Evolutionary conservation across 306 rosid species (phyloP).

Genomic region (Castanea crenata): DNA sequence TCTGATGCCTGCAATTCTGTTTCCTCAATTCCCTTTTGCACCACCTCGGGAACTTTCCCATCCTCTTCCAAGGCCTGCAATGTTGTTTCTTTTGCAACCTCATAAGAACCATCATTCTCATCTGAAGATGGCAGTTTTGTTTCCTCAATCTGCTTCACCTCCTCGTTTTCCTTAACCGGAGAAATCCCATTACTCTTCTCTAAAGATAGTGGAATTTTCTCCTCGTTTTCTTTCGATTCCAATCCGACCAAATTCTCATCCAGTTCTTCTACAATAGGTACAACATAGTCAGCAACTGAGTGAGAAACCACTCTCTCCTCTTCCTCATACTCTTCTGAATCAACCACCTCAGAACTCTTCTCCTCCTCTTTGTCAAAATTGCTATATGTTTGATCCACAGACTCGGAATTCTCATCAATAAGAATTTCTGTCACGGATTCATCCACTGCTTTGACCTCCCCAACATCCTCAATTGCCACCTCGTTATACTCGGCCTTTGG

Average conservation of each 20-base stretch:
- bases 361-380: slow-evolving; percentile 29
- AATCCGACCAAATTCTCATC: slow-evolving; percentile 4
- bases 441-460: slow-evolving; percentile 12
- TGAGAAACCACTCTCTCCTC: slow-evolving; percentile 20
- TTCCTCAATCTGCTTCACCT: slow-evolving; percentile 13
- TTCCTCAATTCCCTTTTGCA: slow-evolving; percentile 29
- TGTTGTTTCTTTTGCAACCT: slow-evolving; percentile 27
- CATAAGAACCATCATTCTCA: not conserved
- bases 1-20: slow-evolving; percentile 10
- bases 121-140: not conserved
- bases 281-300: slow-evolving; percentile 17
- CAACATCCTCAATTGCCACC: slow-evolving; percentile 22
- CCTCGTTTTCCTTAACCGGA: not conserved
- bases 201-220: not conserved
- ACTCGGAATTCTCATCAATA: slow-evolving; percentile 13
- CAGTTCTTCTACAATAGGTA: not conserved
- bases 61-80: slow-evolving; percentile 17
- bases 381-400: slow-evolving; percentile 6
- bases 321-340: slow-evolving; percentile 13
- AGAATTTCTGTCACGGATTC: slow-evolving; percentile 15
- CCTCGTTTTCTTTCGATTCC: slow-evolving; percentile 21
- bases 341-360: slow-evolving; percentile 11
- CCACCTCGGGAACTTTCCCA: slow-evolving; percentile 16
- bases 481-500: slow-evolving; percentile 12
- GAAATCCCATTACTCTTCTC: slow-evolving; percentile 7